Base-by-base conservation (phyloP, 768 basidiomycete genomes). In the Aureoboletus auriporus region DNA sequence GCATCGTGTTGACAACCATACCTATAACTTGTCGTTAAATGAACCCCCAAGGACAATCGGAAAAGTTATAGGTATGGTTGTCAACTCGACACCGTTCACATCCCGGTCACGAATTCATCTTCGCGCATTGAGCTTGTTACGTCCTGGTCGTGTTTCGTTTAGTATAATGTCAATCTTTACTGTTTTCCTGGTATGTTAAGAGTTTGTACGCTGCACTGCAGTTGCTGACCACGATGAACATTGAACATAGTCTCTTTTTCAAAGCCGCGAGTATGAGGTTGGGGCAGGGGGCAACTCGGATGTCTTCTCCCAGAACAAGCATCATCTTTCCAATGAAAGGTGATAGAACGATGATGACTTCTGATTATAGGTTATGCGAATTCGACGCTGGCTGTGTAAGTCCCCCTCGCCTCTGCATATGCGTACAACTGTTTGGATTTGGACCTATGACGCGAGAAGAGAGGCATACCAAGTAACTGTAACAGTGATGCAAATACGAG, bases 311-410 rank as follows among this genome's bases (percentile, higher is more conserved):
- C 44, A 50, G 26, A 34, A 50, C 20, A 41, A 46, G 55, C 46
- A 5, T 7, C 14, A 13, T 30, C n/a, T n/a, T n/a, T 36, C 11
- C 11, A 2, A 13, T 12, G 31, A 33, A 11, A 13, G 3, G 49
- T n/a, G n/a, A n/a, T n/a, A n/a, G n/a, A n/a, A n/a, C n/a, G n/a
- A n/a, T n/a, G n/a, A n/a, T n/a, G n/a, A n/a, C n/a, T n/a, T n/a
- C n/a, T n/a, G n/a, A n/a, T n/a, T n/a, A n/a, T n/a, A n/a, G 55
- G 49, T 6, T 55, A 56, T 14, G 46, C 51, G 41, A 55, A 55
- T 38, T 55, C 55, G 7, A 48, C 51, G 55, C 8, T 56, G 14
- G 53, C 49, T 3, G 49, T 51, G 53, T 51, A 30, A 45, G 53
- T 55, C 13, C 14, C 20, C 26, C 2, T 34, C 13, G 5, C 14